Base-by-base conservation (phyloP, 805 yeast genomes). In the Sugiyamaella lignohabitans region DNA sequence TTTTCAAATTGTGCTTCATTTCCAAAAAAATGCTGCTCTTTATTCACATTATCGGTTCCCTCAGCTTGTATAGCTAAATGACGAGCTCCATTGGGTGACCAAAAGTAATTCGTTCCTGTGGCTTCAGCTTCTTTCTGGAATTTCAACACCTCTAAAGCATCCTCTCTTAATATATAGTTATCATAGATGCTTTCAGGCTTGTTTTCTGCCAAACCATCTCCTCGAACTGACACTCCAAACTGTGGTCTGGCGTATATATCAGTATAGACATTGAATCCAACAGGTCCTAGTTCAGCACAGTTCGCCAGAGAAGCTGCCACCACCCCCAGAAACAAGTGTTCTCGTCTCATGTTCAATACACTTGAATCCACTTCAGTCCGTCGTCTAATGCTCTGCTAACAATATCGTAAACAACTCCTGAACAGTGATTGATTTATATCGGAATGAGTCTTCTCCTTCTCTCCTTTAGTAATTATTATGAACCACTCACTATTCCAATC, bases 171-270 rank as follows among this genome's bases (percentile, higher is more conserved):
- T 14, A 47, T 38, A 22, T 38, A 47, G 4, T 30, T 38, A 20
- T 16, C 18, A 4, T 41, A n/a, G 11, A 16, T 41, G 19, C 16
- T 17, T 10, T n/a, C n/a, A 21, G 11, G 11, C 16, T 42, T 27
- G 11, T 8, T 8, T 27, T 27, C 32, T 8, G 11, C 32, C 8
- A 8, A 8, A 27, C 14, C 14, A 27, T 11, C 38, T 5, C 20
- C 38, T 18, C 6, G 6, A 14, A 35, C 11, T 11, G 38, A 35
- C 17, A 47, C 42, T 2, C 40, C 45, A 35, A 35, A 48, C 27
- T 48, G 40, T 20, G 52, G 52, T 20, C 24, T 42, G 19, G 46
- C 43, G 19, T 37, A 49, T 22, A 49, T 22, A 32, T 49, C 52
- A 5, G 43, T 30, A 32, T 36, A 47, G 14, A 36, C 46, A 36